Percentiles rank a stretch among this genome's conserved stretches.
phyloP scores from a whole-genome alignment of 257 asterid species.

The Przewalskia tangutica region DNA sequence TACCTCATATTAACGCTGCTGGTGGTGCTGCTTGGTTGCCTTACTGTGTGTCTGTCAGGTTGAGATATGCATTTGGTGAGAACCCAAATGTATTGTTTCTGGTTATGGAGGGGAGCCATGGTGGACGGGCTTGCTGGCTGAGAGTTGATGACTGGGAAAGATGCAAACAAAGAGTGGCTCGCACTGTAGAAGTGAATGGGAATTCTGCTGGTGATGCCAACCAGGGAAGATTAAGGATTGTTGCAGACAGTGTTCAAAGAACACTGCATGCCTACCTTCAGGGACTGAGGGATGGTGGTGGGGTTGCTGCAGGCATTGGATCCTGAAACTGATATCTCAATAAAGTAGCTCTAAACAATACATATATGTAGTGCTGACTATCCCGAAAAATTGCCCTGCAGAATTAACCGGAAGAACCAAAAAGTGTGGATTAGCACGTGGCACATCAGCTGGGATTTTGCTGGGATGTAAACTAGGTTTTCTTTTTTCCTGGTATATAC shows the following conservation, averaged over 20 bases:
- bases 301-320: constrained; percentile 22
- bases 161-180: constrained; percentile 65
- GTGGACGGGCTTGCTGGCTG: constrained; percentile 96
- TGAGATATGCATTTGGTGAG: constrained; percentile 74
- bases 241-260: constrained; percentile 89
- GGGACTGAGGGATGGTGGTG: constrained; percentile 69
- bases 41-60: constrained; percentile 80
- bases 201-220: constrained; percentile 54
- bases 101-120: constrained; percentile 99
- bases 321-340: constrained; percentile 8
- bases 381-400: not conserved
- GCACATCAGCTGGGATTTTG: not conserved
- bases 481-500: not conserved
- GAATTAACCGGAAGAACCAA: not conserved
- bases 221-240: constrained; percentile 81
- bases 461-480: not conserved
- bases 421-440: not conserved
- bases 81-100: constrained; percentile 58
- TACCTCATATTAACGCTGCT: constrained; percentile 86
- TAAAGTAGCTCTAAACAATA: not conserved
- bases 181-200: constrained; percentile 63
- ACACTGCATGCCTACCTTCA: constrained; percentile 69
- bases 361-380: not conserved
- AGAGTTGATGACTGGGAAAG: constrained; percentile 85
- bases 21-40: constrained; percentile 99